A percentile compares a stretch with the other conserved stretches of the same genome.
Evolutionary conservation across 2,329 filamentous ascomycete species (phyloP).

Genomic region (Penicillium capsulatum): DNA sequence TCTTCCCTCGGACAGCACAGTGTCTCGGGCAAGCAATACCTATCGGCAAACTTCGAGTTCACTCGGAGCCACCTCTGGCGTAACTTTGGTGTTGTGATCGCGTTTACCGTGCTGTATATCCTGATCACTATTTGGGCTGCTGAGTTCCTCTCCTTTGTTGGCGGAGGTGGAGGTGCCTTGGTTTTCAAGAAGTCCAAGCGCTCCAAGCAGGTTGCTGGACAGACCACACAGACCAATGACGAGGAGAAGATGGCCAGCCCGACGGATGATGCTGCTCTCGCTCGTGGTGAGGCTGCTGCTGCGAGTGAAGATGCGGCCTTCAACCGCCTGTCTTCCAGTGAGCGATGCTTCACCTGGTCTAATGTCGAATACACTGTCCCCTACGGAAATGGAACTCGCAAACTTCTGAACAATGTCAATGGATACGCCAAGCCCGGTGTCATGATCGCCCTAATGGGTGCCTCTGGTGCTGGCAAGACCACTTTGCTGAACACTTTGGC

Average conservation of each 20-base stretch:
- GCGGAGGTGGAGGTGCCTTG: slow-evolving; percentile 62
- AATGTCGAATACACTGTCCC: slow-evolving; percentile 70
- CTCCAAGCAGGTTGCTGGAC: slow-evolving; percentile 52
- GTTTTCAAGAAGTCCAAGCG: slow-evolving; percentile 67
- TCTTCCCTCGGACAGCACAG: slow-evolving; percentile 48
- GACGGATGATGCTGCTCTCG: slow-evolving; percentile 26
- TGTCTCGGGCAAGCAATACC: slow-evolving; percentile 54
- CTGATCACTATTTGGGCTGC: slow-evolving; percentile 65
- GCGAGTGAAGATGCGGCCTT: slow-evolving; percentile 34
- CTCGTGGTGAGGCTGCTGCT: slow-evolving; percentile 26
- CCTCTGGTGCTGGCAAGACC: slow-evolving; percentile 77
- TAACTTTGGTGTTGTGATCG: slow-evolving; percentile 74
- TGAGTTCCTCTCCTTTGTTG: slow-evolving; percentile 62
- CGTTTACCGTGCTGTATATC: slow-evolving; percentile 71
- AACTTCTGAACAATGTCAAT: slow-evolving; percentile 64
- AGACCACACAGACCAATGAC: slow-evolving; percentile 46
- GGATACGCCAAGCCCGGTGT: slow-evolving; percentile 77
- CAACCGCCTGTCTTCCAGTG: slow-evolving; percentile 50
- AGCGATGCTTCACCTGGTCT: slow-evolving; percentile 67
- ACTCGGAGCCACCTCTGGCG: slow-evolving; percentile 59
- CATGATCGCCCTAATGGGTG: slow-evolving; percentile 77
- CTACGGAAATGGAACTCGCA: slow-evolving; percentile 57
- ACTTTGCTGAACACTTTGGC: slow-evolving; percentile 74
- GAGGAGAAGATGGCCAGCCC: slow-evolving; percentile 52
- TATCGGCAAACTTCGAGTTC: slow-evolving; percentile 55